These are phyloP conservation scores for Buddleja alternifolia DNA, from an alignment of 257 asterid genomes.

Conservation along the genomic window DNA sequence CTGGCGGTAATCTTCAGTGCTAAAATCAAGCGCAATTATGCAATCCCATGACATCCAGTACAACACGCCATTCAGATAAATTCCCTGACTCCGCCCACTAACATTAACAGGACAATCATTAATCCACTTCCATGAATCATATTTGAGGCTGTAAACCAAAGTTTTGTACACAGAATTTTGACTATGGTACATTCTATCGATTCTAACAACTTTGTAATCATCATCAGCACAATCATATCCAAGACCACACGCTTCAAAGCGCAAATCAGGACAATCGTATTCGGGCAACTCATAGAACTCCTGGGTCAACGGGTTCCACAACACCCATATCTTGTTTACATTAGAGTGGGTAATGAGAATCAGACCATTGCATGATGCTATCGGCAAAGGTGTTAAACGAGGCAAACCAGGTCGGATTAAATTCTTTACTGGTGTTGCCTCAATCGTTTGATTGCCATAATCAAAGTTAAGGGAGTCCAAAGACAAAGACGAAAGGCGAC, in stretches of 20 bases:
- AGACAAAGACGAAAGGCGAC: background rate
- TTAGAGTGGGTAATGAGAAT: background rate
- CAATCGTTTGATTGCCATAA: no score
- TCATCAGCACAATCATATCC: constrained; percentile 14
- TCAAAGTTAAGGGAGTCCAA: constrained; percentile 5
- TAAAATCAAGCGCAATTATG: constrained; percentile 12
- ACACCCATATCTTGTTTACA: background rate
- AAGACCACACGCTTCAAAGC: background rate
- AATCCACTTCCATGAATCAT: constrained; percentile 9
- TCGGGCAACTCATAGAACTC: constrained; percentile 24
- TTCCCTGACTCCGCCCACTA: background rate
- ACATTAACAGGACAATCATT: background rate
- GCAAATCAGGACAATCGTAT: background rate
- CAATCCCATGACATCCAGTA: background rate
- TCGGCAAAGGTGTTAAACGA: background rate
- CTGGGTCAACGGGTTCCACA: constrained; percentile 22
- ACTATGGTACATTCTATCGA: background rate
- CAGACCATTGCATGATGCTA: background rate
- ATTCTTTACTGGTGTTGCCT: no score
- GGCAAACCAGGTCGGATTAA: background rate
- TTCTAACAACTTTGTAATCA: constrained; percentile 18
- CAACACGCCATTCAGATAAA: constrained; percentile 5
- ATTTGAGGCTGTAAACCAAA: constrained; percentile 16
- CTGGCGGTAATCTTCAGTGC: background rate
- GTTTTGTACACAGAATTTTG: background rate